These are phyloP conservation scores for Terana coerulea DNA, from an alignment of 768 basidiomycete species.

Conservation along the genomic window DNA sequence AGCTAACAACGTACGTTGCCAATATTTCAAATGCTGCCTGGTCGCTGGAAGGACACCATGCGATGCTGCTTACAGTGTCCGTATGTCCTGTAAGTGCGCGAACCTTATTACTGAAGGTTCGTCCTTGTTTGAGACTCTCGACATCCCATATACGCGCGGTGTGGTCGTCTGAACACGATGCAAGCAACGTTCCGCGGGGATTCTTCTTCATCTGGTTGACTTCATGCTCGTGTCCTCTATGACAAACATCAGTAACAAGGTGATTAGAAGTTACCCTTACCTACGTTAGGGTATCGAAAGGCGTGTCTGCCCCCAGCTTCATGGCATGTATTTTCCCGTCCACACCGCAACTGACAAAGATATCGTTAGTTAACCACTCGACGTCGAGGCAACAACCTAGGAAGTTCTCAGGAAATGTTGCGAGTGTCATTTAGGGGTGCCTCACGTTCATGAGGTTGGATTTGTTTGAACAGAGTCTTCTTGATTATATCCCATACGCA, in stretches of 20 bases:
- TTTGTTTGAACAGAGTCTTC: constrained; percentile 59
- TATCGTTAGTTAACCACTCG: constrained; percentile 71
- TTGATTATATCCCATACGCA: constrained; percentile 76
- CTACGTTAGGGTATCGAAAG: constrained; percentile 61
- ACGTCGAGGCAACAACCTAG: constrained; percentile 77
- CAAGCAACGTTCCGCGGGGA: constrained; percentile 58
- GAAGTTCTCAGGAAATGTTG: constrained; percentile 4
- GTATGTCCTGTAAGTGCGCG: constrained; percentile 59
- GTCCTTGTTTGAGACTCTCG: constrained; percentile 37
- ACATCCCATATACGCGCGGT: constrained; percentile 78
- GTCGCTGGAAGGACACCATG: constrained; percentile 61
- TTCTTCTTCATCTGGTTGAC: constrained; percentile 77
- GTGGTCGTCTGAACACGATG: constrained; percentile 79
- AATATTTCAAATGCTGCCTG: constrained; percentile 54
- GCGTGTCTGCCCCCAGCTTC: constrained; percentile 46
- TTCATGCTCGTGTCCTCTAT: constrained; percentile 71
- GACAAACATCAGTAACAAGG: neutral
- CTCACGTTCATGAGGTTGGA: constrained; percentile 61
- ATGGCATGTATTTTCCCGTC: constrained; percentile 62
- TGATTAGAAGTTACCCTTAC: too few species aligned
- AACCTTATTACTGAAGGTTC: constrained; percentile 29
- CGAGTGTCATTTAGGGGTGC: neutral
- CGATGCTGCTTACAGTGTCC: constrained; percentile 59
- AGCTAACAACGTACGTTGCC: constrained; percentile 54
- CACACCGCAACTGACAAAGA: constrained; percentile 72